Conservation (phyloP, 768 basidiomycete genomes). For the Udeniomyces megalosporus region DNA sequence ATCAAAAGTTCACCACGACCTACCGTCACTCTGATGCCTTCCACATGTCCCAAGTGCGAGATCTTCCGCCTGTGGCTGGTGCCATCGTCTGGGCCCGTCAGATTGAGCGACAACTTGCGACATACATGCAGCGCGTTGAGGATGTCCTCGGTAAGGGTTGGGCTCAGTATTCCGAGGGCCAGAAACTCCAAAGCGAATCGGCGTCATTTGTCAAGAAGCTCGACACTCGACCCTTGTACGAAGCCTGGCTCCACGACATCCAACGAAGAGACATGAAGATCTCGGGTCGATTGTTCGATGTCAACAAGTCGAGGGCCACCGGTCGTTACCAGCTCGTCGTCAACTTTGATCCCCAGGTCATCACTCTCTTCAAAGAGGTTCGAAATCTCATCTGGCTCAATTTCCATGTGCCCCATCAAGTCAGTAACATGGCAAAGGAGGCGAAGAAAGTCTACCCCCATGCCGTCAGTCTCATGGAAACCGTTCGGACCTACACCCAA, state of each 20-base stretch:
- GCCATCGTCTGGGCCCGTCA: conserved; percentile 99
- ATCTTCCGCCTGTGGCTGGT: conserved; percentile 92
- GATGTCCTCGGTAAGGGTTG: conserved; percentile 94
- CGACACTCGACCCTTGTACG: conserved; percentile 81
- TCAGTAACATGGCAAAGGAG: conserved; percentile 93
- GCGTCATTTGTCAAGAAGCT: conserved; percentile 88
- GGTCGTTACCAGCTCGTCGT: conserved; percentile 68
- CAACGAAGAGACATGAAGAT: conserved; percentile 82
- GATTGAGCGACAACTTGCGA: conserved; percentile 85
- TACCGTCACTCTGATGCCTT: conserved; percentile 91
- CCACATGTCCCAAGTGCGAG: conserved; percentile 97
- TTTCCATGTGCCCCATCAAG: conserved; percentile 86
- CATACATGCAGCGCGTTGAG: conserved; percentile 98
- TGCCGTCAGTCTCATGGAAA: conserved; percentile 85
- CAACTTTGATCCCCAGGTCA: conserved; percentile 96
- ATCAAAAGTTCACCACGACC: conserved; percentile 96
- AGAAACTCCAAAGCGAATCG: conserved; percentile 84
- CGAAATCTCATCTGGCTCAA: conserved; percentile 88
- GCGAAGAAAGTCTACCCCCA: conserved; percentile 96
- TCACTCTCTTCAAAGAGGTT: conserved; percentile 96
- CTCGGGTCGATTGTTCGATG: conserved; percentile 81
- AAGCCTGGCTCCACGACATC: conserved; percentile 94
- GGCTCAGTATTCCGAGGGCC: conserved; percentile 98
- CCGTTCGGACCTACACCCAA: conserved; percentile 93
- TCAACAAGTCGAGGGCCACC: conserved; percentile 35